phyloP scores from a whole-genome alignment of 2,329 filamentous ascomycete species.

The Daldinia eschscholtzii region DNA sequence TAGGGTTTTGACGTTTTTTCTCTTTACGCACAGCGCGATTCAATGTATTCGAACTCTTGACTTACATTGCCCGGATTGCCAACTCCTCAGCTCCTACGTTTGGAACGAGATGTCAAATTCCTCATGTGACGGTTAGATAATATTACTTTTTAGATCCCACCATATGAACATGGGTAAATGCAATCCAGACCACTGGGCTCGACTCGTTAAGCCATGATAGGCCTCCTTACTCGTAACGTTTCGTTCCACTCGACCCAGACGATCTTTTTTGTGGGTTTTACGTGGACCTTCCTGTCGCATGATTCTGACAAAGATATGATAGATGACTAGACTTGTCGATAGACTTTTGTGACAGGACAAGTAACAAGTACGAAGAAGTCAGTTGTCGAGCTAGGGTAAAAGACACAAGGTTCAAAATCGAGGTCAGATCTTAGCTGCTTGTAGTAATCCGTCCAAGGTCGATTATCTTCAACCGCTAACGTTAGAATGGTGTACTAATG shows the following conservation, averaged over 20 bases:
- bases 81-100: conserved; percentile 12
- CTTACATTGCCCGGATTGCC: conserved; percentile 16
- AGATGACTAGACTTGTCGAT: background rate
- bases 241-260: conserved; percentile 6
- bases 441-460: conserved; percentile 25
- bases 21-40: conserved; percentile 17
- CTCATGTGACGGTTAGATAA: conserved; percentile 21
- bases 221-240: conserved; percentile 30
- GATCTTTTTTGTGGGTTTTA: conserved; percentile 9
- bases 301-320: conserved; percentile 13
- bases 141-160: background rate
- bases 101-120: conserved; percentile 8
- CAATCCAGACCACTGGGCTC: conserved; percentile 32
- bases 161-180: conserved; percentile 19
- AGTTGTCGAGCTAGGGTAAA: conserved; percentile 4
- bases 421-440: conserved; percentile 29
- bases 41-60: background rate
- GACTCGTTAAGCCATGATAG: conserved; percentile 15
- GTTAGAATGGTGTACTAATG: conserved; percentile 8
- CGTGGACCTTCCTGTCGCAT: conserved; percentile 8
- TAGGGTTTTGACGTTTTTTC: conserved; percentile 15
- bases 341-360: background rate
- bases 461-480: conserved; percentile 4
- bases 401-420: conserved; percentile 4
- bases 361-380: background rate